Base-by-base conservation (phyloP, 805 yeast species). In the Candida tallmaniae region DNA sequence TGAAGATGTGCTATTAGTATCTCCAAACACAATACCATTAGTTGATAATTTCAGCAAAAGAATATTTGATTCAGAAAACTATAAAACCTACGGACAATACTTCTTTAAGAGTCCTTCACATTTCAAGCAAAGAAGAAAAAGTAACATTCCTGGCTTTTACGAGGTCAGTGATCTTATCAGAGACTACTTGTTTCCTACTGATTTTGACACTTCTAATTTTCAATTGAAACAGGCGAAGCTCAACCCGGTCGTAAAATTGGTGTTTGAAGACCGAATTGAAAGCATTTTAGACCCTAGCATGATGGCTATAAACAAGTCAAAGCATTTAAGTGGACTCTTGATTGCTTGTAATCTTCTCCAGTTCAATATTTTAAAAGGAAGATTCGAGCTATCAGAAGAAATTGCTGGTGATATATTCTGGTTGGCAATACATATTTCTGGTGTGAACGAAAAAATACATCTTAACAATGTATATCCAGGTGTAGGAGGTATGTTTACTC, bases 371-470 rank as follows among this genome's bases (percentile, higher is more conserved):
- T 41, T 58, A 4, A 23, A 39, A 4, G 35, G 50, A 2, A 40
- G 61, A 36, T 52, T 56, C 22, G 46, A 46, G 4, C 18, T 33
- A 4, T 25, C 31, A 2, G 23, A 31, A 4, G 34, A 39, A 14
- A 37, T 37, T 11, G 24, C 47, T 8, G 45, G 42, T 27, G 68
- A 62, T 19, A 44, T 45, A 20, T 31, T 62, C 15, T 62, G 68
- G 68, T 20, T 62, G 5, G 65, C 67, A 3, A 56, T 55, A 36
- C 60, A 56, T 29, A 36, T 60, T 4, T 46, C 63, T 1, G 68
- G 64, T 0, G 19, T 35, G 1, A 37, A 34, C 29, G 38, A 36
- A 1, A 24, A 25, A 25, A 44, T 54, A n/a, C 35, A 52, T 27
- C 58, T 62, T 42, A 58, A 58, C 35, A 25, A 15, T 3, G 35